These are phyloP conservation scores for Auricularia cornea DNA, from an alignment of 768 basidiomycete species.

Conservation along the genomic window DNA sequence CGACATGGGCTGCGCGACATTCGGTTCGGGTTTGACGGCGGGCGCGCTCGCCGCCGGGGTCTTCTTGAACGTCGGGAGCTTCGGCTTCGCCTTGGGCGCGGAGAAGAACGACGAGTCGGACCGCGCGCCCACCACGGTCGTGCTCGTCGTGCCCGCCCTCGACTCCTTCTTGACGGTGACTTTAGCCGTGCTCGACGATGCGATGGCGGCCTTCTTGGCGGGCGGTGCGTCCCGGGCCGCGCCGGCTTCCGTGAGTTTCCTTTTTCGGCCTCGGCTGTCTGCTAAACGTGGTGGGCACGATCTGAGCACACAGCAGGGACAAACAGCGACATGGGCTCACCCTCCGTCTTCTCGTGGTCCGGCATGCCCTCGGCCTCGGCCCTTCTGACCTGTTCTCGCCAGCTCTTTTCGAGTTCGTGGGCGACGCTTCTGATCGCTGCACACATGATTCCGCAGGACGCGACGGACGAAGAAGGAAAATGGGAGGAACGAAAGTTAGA, in stretches of 20 bases:
- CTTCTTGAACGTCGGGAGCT: constrained; percentile 82
- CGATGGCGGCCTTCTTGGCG: constrained; percentile 41
- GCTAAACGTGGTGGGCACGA: not conserved
- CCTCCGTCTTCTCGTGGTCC: not conserved
- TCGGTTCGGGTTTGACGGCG: constrained; percentile 40
- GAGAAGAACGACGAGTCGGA: constrained; percentile 86
- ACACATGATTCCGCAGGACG: not conserved
- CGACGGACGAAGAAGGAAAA: not conserved
- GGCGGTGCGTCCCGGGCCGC: constrained; percentile 33
- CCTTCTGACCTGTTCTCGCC: not conserved
- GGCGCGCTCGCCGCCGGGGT: constrained; percentile 30
- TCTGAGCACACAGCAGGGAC: not conserved
- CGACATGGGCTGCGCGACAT: constrained; percentile 67
- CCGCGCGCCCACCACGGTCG: constrained; percentile 63
- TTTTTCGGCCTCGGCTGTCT: constrained; percentile 43
- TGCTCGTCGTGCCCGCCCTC: constrained; percentile 20
- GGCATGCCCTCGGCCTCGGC: not conserved
- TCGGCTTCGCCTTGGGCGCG: constrained; percentile 74
- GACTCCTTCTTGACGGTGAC: constrained; percentile 51
- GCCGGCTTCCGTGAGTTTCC: constrained; percentile 52
- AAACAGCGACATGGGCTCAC: not conserved
- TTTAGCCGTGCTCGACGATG: constrained; percentile 28
- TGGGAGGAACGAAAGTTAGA: constrained; percentile 1
- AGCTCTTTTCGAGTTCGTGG: constrained; percentile 2
- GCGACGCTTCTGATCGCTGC: constrained; percentile 7